Evolutionary conservation across 2,329 filamentous ascomycete genomes (phyloP), one percentile per base, ranked within the genome.

Genomic region (Lizonia empirigonia): DNA sequence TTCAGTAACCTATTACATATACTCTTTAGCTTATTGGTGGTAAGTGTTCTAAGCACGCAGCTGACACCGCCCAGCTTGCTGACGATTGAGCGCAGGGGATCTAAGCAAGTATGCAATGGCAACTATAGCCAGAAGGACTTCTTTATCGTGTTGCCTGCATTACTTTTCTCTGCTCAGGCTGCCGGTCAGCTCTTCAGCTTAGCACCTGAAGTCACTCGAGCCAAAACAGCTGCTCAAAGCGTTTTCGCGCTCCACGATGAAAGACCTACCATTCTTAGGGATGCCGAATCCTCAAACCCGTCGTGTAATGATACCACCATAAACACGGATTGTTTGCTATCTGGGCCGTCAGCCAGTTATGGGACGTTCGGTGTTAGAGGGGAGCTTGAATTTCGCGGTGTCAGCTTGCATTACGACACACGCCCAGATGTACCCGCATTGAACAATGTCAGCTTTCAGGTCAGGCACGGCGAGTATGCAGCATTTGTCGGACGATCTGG

Each of bases 21-120:
- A 79, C 51, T 77, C 77, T 24, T 58, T 79, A 24, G 77, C 77
- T 20, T 79, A 79, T 59, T 79, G 76, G 76, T 79, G 77, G 76
- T 62, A 55, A 54, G 59, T 56, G 64, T 58, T 35, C 58, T 35
- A 23, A 50, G 50, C 46, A 4, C 47, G 13, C 12, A 34, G 20
- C 19, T 20, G 18, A 59, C 62, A 16, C n/a, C n/a, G 10, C 4
- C 18, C 46, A 44, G 23, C 46, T n/a, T n/a, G 16, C 15, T 23
- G 20, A 42, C 37, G 15, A 9, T 9, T 7, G 16, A n/a, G 2
- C 15, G 18, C 19, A 62, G 59, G 63, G 74, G 77, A 60, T 60
- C 76, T 2, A 73, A 71, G 51, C 72, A 77, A 50, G 76, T 78
- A 4, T 69, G 76, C 13, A 71, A 73, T 29, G 76, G 76, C 15